These are phyloP conservation scores for Cladosporium sphaerospermum DNA, from an alignment of 2,329 filamentous ascomycete species.

Conservation along the genomic window DNA sequence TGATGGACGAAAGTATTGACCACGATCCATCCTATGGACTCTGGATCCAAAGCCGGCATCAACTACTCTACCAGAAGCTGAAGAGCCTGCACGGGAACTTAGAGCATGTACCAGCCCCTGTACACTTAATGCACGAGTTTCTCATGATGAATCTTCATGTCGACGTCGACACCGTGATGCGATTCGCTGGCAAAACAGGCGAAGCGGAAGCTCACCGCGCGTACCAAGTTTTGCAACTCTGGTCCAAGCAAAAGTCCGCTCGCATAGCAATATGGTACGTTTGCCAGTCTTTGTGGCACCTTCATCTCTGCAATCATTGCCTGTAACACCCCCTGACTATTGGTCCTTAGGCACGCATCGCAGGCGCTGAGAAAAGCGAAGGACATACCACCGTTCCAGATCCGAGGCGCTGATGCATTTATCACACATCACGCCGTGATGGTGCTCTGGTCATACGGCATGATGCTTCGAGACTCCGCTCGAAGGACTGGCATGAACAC, in stretches of 20 bases:
- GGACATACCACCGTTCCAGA: conserved; percentile 15
- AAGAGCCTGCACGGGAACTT: background rate
- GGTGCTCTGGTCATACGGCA: conserved; percentile 19
- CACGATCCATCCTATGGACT: conserved; percentile 15
- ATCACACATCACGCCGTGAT: conserved; percentile 17
- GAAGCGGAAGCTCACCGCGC: conserved; percentile 19
- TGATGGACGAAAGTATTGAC: conserved; percentile 3
- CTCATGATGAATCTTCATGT: conserved; percentile 18
- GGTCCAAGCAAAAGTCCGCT: conserved; percentile 15
- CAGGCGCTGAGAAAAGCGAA: conserved; percentile 15
- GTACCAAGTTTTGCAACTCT: conserved; percentile 15
- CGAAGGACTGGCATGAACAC: conserved; percentile 12
- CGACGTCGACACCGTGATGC: conserved; percentile 15
- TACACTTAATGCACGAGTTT: conserved; percentile 13
- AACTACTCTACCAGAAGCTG: conserved; percentile 12
- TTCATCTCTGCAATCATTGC: background rate
- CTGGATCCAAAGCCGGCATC: conserved; percentile 19
- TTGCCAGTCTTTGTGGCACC: background rate
- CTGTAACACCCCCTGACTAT: background rate
- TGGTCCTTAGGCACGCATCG: conserved; percentile 11
- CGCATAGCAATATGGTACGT: conserved; percentile 15
- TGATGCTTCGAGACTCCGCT: conserved; percentile 14
- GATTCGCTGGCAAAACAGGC: conserved; percentile 19
- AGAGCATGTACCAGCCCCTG: conserved; percentile 6
- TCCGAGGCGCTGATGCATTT: conserved; percentile 16